phyloP scores from a whole-genome alignment of 1,139 yeast genomes.

The Candida pseudoviswanathii region DNA sequence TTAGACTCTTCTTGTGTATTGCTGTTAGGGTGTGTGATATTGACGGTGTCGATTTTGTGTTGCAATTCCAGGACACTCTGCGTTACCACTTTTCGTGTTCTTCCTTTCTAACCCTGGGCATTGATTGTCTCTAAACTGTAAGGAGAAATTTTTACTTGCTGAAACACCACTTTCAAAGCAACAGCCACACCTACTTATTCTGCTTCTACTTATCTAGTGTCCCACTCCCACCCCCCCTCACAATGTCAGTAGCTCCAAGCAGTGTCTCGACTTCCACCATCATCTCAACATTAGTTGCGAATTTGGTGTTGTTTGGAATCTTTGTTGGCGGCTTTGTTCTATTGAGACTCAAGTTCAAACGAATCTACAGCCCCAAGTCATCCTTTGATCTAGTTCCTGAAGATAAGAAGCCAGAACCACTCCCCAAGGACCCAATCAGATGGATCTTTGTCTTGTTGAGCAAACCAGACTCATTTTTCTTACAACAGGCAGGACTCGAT shows the following conservation, averaged over 20 bases:
- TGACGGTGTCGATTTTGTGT: too few species aligned
- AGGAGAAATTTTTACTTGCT: too few species aligned
- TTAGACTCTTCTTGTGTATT: too few species aligned
- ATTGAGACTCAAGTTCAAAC: conserved; percentile 54
- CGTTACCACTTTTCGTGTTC: too few species aligned
- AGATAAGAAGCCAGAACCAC: conserved; percentile 61
- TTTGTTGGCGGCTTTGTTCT: conserved; percentile 57
- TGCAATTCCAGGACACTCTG: too few species aligned
- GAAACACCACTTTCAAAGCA: too few species aligned
- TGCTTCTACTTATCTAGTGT: too few species aligned
- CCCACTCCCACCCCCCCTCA: not conserved
- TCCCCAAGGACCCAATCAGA: conserved; percentile 62
- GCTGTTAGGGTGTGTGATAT: too few species aligned
- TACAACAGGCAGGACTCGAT: conserved; percentile 76
- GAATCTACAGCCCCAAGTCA: conserved; percentile 72
- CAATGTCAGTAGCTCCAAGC: conserved; percentile 25
- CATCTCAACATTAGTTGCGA: conserved; percentile 58
- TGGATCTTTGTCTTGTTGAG: conserved; percentile 61
- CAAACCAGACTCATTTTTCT: conserved; percentile 64
- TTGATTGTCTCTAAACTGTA: too few species aligned
- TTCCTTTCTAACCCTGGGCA: too few species aligned
- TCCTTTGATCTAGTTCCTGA: conserved; percentile 59
- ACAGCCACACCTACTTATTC: too few species aligned
- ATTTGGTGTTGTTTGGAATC: conserved; percentile 53
- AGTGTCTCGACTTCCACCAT: conserved; percentile 65